Evolutionary conservation across 257 asterid genomes (phyloP), one percentile per base, ranked within the genome.

Genomic region (Cinchona pubescens): DNA sequence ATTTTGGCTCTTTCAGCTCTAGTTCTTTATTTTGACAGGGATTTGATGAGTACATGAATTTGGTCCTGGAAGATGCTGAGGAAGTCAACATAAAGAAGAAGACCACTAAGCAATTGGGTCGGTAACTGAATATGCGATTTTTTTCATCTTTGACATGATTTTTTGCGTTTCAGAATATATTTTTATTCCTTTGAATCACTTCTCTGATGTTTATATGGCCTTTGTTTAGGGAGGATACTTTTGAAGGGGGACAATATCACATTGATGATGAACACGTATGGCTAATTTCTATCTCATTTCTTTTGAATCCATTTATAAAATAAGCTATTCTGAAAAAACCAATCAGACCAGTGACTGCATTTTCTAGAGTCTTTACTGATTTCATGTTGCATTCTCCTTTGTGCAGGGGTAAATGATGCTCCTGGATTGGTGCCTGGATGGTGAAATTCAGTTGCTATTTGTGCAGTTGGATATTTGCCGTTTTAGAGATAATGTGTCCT

Each of bases 51-150:
- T 85, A 87, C 66, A 87, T 85, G 91, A 89, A 89, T 74, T 70
- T 87, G 82, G 88, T 84, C n/a, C 51, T 82, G 79, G 91, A 89
- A 46, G 91, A 87, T 43, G 91, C 93, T 37, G 91, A 87, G 78
- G 93, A 88, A 72, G 91, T 89, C 77, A 80, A 65, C 71, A 67
- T 89, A 27, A 87, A 89, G 85, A 87, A 89, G 83, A 85, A 82
- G 32, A 89, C 72, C 85, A 78, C 90, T 45, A 89, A 85, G 87
- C 88, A 85, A 70, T 73, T 82, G 19, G 91, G 92, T 86, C 38
- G 43, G 86, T 34, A 63, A 51, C 32, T 37, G 34, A 74, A 37
- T 67, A 30, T 69, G 5, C 25, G n/a, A 32, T 53, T 43, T 29
- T 35, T 53, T 45, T 48, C 62, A 11, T 27, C 48, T 32, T 45